Evolutionary conservation across 2,329 filamentous ascomycete species (phyloP), one percentile per base, ranked within the genome.

Genomic region (Exophiala sp.): DNA sequence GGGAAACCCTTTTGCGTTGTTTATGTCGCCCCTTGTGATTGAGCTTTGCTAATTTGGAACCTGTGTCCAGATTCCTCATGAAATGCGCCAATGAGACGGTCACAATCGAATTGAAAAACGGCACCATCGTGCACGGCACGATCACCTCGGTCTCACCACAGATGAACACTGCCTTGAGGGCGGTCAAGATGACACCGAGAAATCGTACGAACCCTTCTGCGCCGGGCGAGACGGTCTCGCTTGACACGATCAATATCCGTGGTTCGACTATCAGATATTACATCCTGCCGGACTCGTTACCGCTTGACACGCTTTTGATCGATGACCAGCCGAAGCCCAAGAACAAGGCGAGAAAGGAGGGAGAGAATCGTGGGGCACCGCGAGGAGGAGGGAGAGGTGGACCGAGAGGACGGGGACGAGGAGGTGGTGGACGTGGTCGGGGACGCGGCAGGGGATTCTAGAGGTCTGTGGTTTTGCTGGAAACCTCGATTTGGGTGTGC

Each of bases 51-150:
- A n/a, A 43, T 18, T 3, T 29, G 20, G n/a, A 6, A 14, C n/a
- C 7, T 1, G 20, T 29, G n/a, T 40, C 20, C 36, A 97, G 94
- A 72, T 99, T 99, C 74, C 80, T 99, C 66, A 97, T 97, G 92
- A 99, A 99, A 81, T 97, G 92, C 75, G 86, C 89, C 74, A 97
- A 96, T 75, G 94, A 99, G 79, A 96, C 94, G 67, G 94, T 97
- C 67, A 97, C 92, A 41, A 89, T 99, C 73, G 94, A 99, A 75
- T 81, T 99, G 65, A 99, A 99, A 75, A 97, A 97, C 83, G 94
- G 91, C 94, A 78, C 94, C 65, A 95, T 97, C 68, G 83, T 97
- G 65, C 89, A 96, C 72, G 94, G 94, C 75, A 97, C 94, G 63
- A 96, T 99, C 72, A 91, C 91, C 56, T 94, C 91, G 35, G 91